phyloP scores from a whole-genome alignment of 495 filamentous ascomycete species.

The Hyphodiscus hymeniophilus region DNA sequence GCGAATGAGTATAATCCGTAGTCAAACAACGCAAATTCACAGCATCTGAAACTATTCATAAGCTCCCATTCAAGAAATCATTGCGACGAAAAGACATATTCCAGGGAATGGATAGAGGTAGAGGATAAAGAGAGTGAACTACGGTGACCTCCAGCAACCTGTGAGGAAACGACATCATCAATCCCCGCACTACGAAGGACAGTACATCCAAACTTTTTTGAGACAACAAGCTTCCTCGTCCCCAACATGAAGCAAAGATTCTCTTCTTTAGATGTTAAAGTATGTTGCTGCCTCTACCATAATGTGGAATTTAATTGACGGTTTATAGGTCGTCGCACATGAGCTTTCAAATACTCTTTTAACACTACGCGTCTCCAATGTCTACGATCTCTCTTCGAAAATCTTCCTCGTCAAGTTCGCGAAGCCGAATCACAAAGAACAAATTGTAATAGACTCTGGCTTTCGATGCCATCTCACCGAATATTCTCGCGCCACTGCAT shows the following conservation, averaged over 20 bases:
- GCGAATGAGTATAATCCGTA: no score
- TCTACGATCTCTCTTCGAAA: constrained; percentile 80
- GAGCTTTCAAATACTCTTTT: constrained; percentile 73
- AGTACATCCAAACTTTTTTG: constrained; percentile 8
- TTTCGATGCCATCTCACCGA: constrained; percentile 92
- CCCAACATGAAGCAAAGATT: constrained; percentile 92
- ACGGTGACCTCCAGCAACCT: background rate
- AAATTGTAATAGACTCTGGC: constrained; percentile 86
- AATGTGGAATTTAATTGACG: constrained; percentile 14
- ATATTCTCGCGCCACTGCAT: constrained; percentile 77
- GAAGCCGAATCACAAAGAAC: constrained; percentile 76
- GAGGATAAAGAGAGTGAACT: no score
- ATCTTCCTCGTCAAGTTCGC: constrained; percentile 92
- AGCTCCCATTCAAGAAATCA: no score
- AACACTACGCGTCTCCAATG: constrained; percentile 76
- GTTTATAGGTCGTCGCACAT: constrained; percentile 75
- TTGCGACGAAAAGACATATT: no score
- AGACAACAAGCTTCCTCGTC: background rate
- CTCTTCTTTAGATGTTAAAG: constrained; percentile 40
- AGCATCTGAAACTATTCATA: no score
- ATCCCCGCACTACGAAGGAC: constrained; percentile 11
- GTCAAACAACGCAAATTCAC: no score
- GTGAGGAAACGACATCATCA: background rate
- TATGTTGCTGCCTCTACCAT: background rate
- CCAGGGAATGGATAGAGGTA: no score